These are phyloP conservation scores for Verticillium albo-atrum DNA, from an alignment of 2,329 filamentous ascomycete species.

Conservation along the genomic window DNA sequence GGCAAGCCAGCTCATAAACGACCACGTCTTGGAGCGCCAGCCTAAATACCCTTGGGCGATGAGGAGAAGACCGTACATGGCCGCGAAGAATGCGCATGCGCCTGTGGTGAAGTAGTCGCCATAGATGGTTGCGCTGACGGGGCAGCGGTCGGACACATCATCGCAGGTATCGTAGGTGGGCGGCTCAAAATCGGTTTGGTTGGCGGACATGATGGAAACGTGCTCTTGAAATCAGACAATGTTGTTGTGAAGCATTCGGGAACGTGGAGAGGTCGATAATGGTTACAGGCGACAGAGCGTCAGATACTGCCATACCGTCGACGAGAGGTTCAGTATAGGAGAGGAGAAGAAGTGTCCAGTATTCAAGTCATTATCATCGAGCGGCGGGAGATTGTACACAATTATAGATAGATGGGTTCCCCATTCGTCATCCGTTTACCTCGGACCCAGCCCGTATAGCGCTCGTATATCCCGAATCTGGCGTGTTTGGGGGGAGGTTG, in stretches of 20 bases:
- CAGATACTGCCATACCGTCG: too few species aligned
- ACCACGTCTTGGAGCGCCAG: background rate
- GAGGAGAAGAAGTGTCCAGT: too few species aligned
- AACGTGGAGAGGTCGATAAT: too few species aligned
- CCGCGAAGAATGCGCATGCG: background rate
- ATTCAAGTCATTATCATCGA: too few species aligned
- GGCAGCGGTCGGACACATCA: background rate
- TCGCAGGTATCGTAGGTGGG: constrained; percentile 2
- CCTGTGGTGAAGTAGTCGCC: background rate
- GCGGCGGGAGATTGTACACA: too few species aligned
- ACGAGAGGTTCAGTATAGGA: too few species aligned
- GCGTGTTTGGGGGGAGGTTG: background rate
- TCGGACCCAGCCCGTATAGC: too few species aligned
- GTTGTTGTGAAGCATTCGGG: too few species aligned
- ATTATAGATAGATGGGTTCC: background rate
- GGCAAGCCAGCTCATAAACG: background rate
- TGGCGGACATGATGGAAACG: background rate
- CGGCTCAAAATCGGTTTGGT: background rate
- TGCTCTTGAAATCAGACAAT: too few species aligned
- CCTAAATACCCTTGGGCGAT: background rate
- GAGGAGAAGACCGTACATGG: background rate
- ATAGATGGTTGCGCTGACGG: constrained; percentile 1
- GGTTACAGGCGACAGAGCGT: too few species aligned
- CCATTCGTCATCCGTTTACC: too few species aligned
- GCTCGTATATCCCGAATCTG: background rate